These are phyloP conservation scores for Extremus antarcticus DNA, from an alignment of 495 filamentous ascomycete species.

Conservation along the genomic window DNA sequence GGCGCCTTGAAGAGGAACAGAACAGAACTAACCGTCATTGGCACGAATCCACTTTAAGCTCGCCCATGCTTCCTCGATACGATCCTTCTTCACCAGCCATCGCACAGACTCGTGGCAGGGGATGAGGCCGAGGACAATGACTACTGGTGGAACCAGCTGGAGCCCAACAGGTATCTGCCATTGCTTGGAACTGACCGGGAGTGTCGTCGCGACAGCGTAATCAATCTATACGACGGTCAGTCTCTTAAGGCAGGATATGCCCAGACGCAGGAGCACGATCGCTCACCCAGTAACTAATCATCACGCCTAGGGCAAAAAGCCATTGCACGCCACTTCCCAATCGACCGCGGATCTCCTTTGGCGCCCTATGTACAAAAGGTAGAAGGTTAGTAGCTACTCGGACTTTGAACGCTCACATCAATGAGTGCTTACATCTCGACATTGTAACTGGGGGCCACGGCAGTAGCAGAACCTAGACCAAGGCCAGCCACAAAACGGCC, in stretches of 20 bases:
- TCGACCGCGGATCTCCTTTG: slow-evolving; percentile 17
- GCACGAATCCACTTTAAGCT: slow-evolving; percentile 20
- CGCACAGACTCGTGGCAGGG: slow-evolving; percentile 8
- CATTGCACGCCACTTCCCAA: slow-evolving; percentile 19
- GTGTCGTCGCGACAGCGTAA: slow-evolving; percentile 10
- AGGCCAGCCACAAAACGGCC: slow-evolving; percentile 20
- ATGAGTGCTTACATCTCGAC: no score
- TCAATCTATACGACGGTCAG: slow-evolving; percentile 2
- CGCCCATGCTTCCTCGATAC: slow-evolving; percentile 18
- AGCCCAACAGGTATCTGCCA: slow-evolving; percentile 23
- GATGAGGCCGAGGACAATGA: slow-evolving; percentile 15
- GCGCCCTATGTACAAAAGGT: no score
- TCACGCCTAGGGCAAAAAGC: slow-evolving; percentile 11
- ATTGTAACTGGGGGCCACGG: slow-evolving; percentile 14
- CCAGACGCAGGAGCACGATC: neutral
- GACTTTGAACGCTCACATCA: no score
- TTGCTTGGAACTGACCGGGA: slow-evolving; percentile 6
- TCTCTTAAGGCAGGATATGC: neutral
- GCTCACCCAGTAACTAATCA: slow-evolving; percentile 1
- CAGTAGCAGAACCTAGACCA: slow-evolving; percentile 16
- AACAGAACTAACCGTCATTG: slow-evolving; percentile 21
- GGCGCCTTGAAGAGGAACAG: neutral
- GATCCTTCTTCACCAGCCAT: slow-evolving; percentile 17
- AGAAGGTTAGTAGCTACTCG: no score
- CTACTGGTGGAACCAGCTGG: slow-evolving; percentile 15